Base-by-base conservation (phyloP, 768 basidiomycete species). In the Tylopilus rubrobrunneus region DNA sequence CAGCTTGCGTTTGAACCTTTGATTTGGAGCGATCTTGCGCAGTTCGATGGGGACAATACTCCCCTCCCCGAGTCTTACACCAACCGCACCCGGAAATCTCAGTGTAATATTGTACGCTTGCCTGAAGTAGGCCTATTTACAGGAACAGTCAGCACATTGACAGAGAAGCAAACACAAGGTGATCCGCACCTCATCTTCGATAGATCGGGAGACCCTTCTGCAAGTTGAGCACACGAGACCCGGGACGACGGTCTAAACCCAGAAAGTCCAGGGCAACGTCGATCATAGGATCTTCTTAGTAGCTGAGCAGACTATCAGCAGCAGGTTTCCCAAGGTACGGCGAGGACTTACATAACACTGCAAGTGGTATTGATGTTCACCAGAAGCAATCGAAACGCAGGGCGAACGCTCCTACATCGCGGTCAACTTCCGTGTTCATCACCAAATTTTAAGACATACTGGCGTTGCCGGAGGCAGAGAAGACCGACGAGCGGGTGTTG, bases 11-110 rank as follows among this genome's bases (percentile, higher is more conserved):
- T 66, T 78, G 59, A 73, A 83, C 0, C 81, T 59, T 49, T 86
- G 84, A 2, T 79, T 75, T 0, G 73, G 69, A 4, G 73, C 58
- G 11, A 85, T 55, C 0, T 56, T 27, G 50, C 79, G 82, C 0
- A 80, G 54, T 52, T 86, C 82, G 0, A 77, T 71, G 0, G 84
- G 84, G 5, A 75, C 59, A n/a, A 84, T 37, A 60, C 90, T 64
- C 1, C 69, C 69, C 0, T 68, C 65, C 1, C 63, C 67, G 39
- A 64, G 46, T 7, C 56, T 59, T 7, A 82, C 67, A 3, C 77
- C 80, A 29, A 78, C 61, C 8, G 72, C 71, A 0, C 62, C 63
- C 0, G 78, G 78, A 56, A 52, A 52, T 36, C 33, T 27, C 7
- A 81, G 50, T 0, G 50, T 56, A 0, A 71, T 62, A 19, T 71